Evolutionary conservation across 208 protist genomes (phyloP), one percentile per base, ranked within the genome.

Genomic region (Naegleria lovaniensis): DNA sequence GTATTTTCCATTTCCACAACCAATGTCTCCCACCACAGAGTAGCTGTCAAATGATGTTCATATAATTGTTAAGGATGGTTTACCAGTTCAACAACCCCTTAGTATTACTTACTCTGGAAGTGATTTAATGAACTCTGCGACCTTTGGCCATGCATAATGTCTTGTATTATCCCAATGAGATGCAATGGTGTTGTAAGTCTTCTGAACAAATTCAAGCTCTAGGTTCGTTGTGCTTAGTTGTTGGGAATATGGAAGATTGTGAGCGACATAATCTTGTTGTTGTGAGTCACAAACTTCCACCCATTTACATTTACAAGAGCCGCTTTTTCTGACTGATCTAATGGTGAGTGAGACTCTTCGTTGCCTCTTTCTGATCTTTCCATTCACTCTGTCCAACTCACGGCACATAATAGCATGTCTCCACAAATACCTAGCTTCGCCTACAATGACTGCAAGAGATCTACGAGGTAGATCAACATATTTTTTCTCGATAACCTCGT

Each of bases 1-100:
- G 85, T 90, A 92, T 41, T 76, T 88, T 75, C 43, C 86, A 89
- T 89, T 89, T 0, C 86, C 86, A 76, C 86, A 89, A 33, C 86
- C 86, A 67, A 89, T 38, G 38, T 89, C 86, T 43, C 29, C 83
- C 41, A 88, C 11, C 3, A 89, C 40, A 3, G 33, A 40, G 39
- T 43, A 9, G 55, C 43, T 48, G 43, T 48, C n/a, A n/a, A n/a
- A n/a, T n/a, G n/a, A n/a, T n/a, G n/a, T n/a, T n/a, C n/a, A n/a
- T n/a, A n/a, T n/a, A n/a, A n/a, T n/a, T n/a, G n/a, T n/a, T n/a
- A n/a, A n/a, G 1, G 43, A 48, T 48, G 43, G 1, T 48, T 9
- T 48, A 48, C 43, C 43, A 48, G 7, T 48, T 48, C n/a, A n/a
- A n/a, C n/a, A n/a, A n/a, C n/a, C n/a, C n/a, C n/a, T n/a, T n/a